phyloP scores from a whole-genome alignment of 257 asterid genomes.

The Nicotiana tabacum region DNA sequence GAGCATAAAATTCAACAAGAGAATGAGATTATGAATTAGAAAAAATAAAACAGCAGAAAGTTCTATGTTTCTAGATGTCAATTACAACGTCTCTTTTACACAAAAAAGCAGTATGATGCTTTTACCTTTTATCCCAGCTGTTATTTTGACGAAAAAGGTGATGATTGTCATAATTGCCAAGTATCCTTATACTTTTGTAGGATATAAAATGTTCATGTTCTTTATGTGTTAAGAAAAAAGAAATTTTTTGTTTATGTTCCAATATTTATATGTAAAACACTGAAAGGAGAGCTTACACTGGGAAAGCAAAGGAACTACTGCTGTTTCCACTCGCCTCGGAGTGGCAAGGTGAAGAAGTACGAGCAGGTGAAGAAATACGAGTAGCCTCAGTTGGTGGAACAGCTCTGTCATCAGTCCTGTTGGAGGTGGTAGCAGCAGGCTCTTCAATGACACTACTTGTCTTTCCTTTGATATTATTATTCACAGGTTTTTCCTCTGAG shows the following conservation, averaged over 20 bases:
- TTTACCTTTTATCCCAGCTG: neutral
- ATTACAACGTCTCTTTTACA: neutral
- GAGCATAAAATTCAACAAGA: neutral
- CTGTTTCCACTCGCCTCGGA: slow-evolving; percentile 37
- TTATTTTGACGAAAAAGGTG: neutral
- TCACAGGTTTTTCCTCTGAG: neutral
- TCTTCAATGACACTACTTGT: neutral
- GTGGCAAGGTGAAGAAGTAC: slow-evolving; percentile 6
- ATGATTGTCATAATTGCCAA: neutral
- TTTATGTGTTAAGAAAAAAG: no score
- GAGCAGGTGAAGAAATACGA: slow-evolving; percentile 9
- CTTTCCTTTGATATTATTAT: neutral
- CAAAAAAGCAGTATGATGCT: neutral
- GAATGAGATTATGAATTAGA: neutral
- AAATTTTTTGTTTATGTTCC: neutral
- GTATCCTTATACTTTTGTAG: neutral
- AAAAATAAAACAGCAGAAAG: neutral
- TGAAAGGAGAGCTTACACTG: slow-evolving; percentile 41
- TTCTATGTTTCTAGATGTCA: neutral
- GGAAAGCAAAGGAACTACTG: slow-evolving; percentile 47
- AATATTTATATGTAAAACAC: neutral
- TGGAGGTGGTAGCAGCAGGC: slow-evolving; percentile 2
- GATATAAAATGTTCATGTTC: neutral
- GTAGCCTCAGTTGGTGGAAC: slow-evolving; percentile 7
- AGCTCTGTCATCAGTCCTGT: neutral